Base-by-base conservation (phyloP, 2,329 filamentous ascomycete genomes). In the Pleoardoris graminearum region DNA sequence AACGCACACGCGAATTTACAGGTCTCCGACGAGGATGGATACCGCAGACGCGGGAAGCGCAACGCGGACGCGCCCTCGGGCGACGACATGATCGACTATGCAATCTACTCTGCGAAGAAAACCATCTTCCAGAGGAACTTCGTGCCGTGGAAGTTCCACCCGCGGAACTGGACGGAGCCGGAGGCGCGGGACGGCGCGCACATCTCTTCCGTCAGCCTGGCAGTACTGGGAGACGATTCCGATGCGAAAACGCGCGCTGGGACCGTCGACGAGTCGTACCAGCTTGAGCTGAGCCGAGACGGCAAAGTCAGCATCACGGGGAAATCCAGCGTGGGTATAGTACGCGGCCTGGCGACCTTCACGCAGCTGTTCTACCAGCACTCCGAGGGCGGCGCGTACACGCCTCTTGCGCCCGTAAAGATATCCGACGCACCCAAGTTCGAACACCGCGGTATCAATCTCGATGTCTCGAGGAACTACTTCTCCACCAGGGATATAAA, bases 301-400 rank as follows among this genome's bases (percentile, higher is more conserved):
- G 88, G 88, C 46, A 75, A 78, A 19, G 87, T 83, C 25, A 80
- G 76, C 33, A 85, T 94, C 62, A 77, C 76, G 21, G 88, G 88
- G 14, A 79, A 79, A 30, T 85, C 87, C 1, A 86, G 86, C 14
- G 81, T 83, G 6, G 90, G 90, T 44, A 76, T 92, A 29, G 77
- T 90, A 16, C 84, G 84, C 58, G 90, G 82, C n/a, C 79, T 95
- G 19, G 86, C 89, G 60, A 87, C 88, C 1, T 90, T 94, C 66
- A 81, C 82, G 0, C 90, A 95, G 76, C 82, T 95, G 14, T 94
- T 94, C 76, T 93, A 85, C 75, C 7, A 84, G 69, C 86, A 90
- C 73, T 85, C 85, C 33, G 67, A 78, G 3, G 82, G 81, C 22
- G 66, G 74, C 10, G 72, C 79, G 1, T 96, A 96, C 76, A 91